Percentiles rank a stretch among this genome's conserved stretches.
phyloP scores from a whole-genome alignment of 2,329 filamentous ascomycete species.

The Eutypa lata region DNA sequence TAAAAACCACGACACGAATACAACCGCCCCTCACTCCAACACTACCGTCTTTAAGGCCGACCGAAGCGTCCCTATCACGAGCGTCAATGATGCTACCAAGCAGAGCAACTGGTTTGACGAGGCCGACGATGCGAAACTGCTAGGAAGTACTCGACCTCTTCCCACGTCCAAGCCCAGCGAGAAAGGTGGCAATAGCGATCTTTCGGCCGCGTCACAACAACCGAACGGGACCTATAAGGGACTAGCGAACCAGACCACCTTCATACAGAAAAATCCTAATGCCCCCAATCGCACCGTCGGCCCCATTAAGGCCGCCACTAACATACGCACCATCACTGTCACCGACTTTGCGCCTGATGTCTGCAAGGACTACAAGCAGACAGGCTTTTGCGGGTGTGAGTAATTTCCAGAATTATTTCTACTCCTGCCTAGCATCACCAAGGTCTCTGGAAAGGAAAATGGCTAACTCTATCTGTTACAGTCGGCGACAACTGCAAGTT shows the following conservation, averaged over 20 bases:
- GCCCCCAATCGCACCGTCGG: slow-evolving; percentile 69
- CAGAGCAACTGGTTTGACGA: slow-evolving; percentile 84
- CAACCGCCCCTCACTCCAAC: slow-evolving; percentile 37
- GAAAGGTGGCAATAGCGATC: slow-evolving; percentile 1
- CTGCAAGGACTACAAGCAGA: slow-evolving; percentile 91
- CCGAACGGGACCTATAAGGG: slow-evolving; percentile 74
- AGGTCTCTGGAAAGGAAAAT: too few relatives aligned
- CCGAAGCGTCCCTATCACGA: slow-evolving; percentile 58
- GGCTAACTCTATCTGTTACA: too few relatives aligned
- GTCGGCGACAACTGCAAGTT: slow-evolving; percentile 82
- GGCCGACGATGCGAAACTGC: slow-evolving; percentile 55
- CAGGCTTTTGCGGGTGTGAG: slow-evolving; percentile 66
- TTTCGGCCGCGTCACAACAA: slow-evolving; percentile 7
- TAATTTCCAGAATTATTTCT: too few relatives aligned
- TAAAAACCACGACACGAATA: slow-evolving; percentile 37
- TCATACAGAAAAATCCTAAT: slow-evolving; percentile 79
- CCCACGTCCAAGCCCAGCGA: slow-evolving; percentile 23
- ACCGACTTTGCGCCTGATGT: slow-evolving; percentile 91
- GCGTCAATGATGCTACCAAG: slow-evolving; percentile 85
- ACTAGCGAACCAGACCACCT: slow-evolving; percentile 66
- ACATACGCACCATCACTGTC: slow-evolving; percentile 85
- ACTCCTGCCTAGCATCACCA: too few relatives aligned
- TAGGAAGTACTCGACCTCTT: slow-evolving; percentile 51
- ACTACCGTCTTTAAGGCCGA: slow-evolving; percentile 59
- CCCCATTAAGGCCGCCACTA: slow-evolving; percentile 82